Evolutionary conservation across 176 grass and related monocot species (phyloP).

Genomic region (Bromus sterilis): DNA sequence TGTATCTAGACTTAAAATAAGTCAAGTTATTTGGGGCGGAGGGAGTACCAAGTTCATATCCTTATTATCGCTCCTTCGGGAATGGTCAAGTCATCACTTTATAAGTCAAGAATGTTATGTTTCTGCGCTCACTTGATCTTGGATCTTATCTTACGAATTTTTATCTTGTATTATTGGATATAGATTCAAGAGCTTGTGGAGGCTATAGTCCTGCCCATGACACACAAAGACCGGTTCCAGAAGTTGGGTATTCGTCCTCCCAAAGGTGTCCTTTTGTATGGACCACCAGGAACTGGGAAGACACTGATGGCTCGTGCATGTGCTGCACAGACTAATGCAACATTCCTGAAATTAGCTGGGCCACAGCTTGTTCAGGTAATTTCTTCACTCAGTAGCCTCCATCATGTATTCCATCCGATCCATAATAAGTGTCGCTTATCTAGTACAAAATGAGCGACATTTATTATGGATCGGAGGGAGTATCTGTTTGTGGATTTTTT

Average conservation of each 20-base stretch:
- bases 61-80: neutral
- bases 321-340: conserved; percentile 92
- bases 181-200: conserved; percentile 97
- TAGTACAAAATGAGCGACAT: too few relatives aligned
- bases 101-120: neutral
- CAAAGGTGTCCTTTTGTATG: conserved; percentile 96
- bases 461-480: too few relatives aligned
- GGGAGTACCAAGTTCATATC: neutral
- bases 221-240: conserved; percentile 85
- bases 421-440: too few relatives aligned
- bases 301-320: conserved; percentile 94
- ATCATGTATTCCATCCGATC: too few relatives aligned
- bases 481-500: neutral
- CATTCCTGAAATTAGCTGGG: conserved; percentile 86
- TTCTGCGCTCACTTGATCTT: neutral
- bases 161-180: neutral
- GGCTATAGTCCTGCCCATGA: conserved; percentile 90
- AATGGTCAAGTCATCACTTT: neutral
- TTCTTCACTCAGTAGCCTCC: neutral
- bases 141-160: neutral
- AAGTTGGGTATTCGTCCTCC: conserved; percentile 85
- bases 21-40: too few relatives aligned
- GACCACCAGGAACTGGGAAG: conserved; percentile 92
- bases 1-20: too few relatives aligned
- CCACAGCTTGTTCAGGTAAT: conserved; percentile 87